phyloP scores from a whole-genome alignment of 176 grass and related monocot species.

The Cenchrus americanus region DNA sequence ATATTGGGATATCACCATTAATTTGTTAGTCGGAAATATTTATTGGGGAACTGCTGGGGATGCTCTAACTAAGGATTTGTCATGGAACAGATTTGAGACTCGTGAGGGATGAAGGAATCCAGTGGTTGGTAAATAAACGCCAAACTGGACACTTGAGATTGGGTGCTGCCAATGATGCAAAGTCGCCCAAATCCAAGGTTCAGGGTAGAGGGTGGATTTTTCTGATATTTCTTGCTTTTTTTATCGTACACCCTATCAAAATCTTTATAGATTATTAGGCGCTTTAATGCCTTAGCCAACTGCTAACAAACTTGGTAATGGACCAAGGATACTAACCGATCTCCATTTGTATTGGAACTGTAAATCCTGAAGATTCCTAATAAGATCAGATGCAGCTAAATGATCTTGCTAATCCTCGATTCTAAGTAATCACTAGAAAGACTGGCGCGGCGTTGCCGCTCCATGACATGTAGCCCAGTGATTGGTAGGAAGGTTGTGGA shows the following conservation, averaged over 20 bases:
- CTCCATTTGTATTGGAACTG: neutral
- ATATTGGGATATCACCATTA: too few species aligned
- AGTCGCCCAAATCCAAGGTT: neutral
- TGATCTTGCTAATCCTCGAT: neutral
- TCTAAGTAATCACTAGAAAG: too few species aligned
- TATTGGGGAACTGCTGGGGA: too few species aligned
- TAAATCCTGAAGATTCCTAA: conserved; percentile 10
- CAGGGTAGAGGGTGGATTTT: neutral
- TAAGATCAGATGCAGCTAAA: neutral
- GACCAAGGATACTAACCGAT: neutral
- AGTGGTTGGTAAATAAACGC: neutral
- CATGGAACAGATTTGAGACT: neutral
- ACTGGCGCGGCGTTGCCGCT: too few species aligned
- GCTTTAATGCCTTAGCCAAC: neutral
- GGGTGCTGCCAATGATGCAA: neutral
- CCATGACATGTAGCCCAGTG: too few species aligned
- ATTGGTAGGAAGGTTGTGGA: too few species aligned
- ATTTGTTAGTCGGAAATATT: too few species aligned
- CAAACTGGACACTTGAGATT: neutral
- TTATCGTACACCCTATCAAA: neutral
- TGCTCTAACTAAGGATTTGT: neutral
- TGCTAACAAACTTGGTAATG: neutral
- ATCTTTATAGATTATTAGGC: neutral
- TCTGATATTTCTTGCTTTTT: neutral
- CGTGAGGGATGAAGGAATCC: neutral